Conservation (phyloP, 2,329 filamentous ascomycete genomes). For the Phialocephala sp. region DNA sequence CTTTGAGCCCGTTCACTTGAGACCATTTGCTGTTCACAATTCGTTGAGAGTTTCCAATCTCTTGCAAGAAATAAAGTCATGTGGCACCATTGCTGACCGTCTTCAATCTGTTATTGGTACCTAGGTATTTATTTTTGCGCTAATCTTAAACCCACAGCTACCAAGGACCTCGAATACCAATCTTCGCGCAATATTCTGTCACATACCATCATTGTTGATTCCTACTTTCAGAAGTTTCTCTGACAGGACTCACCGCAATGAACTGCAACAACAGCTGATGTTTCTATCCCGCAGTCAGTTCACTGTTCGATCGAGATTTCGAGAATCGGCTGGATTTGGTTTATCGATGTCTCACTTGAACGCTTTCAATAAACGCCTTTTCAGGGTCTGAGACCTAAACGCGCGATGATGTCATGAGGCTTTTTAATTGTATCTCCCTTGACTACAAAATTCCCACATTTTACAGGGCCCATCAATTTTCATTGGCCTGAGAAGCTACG, state of each 20-base stretch:
- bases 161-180: background rate
- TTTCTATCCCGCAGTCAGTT: background rate
- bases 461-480: background rate
- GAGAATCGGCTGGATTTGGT: background rate
- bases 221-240: background rate
- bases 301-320: background rate
- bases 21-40: too few relatives aligned
- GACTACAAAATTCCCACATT: background rate
- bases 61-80: background rate
- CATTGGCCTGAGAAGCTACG: background rate
- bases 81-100: background rate
- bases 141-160: background rate
- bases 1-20: too few relatives aligned
- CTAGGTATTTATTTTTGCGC: background rate
- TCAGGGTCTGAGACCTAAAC: slow-evolving; percentile 5
- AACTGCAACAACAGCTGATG: background rate
- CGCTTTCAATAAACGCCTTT: slow-evolving; percentile 1
- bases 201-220: background rate
- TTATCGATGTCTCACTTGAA: slow-evolving; percentile 3
- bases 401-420: background rate
- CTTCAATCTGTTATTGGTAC: background rate
- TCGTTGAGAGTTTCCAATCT: too few relatives aligned
- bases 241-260: background rate
- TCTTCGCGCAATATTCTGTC: background rate
- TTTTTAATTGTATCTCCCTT: background rate